phyloP scores from a whole-genome alignment of 2,329 filamentous ascomycete genomes.

The Rachicladosporium sp. region DNA sequence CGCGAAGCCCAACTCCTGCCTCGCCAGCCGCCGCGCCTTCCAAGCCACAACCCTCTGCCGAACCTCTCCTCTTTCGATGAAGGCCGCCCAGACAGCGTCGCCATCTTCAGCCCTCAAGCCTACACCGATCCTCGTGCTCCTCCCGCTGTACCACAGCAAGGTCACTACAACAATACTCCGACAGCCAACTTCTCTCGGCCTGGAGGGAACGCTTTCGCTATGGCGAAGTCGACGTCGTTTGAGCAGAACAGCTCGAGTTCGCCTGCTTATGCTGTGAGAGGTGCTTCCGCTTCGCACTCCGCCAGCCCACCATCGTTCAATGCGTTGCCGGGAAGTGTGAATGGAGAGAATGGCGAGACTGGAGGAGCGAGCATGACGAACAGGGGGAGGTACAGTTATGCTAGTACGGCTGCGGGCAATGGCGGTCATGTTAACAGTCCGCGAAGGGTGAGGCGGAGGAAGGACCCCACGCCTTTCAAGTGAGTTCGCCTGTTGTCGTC shows the following conservation, averaged over 20 bases:
- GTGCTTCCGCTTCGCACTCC: slow-evolving; percentile 8
- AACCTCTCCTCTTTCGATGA: slow-evolving; percentile 49
- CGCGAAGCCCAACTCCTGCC: slow-evolving; percentile 38
- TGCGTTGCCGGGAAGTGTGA: slow-evolving; percentile 13
- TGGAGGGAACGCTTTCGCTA: slow-evolving; percentile 10
- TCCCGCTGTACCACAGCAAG: slow-evolving; percentile 22
- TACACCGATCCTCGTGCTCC: slow-evolving; percentile 23
- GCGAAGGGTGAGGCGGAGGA: slow-evolving; percentile 79
- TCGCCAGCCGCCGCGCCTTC: slow-evolving; percentile 48
- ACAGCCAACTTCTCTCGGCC: slow-evolving; percentile 24
- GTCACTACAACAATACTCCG: slow-evolving; percentile 1
- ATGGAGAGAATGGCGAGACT: slow-evolving; percentile 50
- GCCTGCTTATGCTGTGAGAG: slow-evolving; percentile 15
- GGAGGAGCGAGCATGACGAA: slow-evolving; percentile 92
- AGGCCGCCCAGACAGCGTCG: slow-evolving; percentile 48
- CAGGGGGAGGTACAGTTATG: slow-evolving; percentile 91
- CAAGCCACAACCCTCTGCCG: slow-evolving; percentile 32
- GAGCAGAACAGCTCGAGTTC: slow-evolving; percentile 15
- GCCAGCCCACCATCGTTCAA: slow-evolving; percentile 11
- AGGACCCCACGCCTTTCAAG: slow-evolving; percentile 98
- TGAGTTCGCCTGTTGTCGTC: slow-evolving; percentile 39
- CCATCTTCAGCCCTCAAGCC: slow-evolving; percentile 39
- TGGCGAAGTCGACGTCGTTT: slow-evolving; percentile 1
- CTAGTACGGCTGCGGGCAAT: slow-evolving; percentile 65
- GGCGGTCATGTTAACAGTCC: slow-evolving; percentile 86